Evolutionary conservation across 208 protist species (phyloP).

Genomic region (Borovskyia barvae): DNA sequence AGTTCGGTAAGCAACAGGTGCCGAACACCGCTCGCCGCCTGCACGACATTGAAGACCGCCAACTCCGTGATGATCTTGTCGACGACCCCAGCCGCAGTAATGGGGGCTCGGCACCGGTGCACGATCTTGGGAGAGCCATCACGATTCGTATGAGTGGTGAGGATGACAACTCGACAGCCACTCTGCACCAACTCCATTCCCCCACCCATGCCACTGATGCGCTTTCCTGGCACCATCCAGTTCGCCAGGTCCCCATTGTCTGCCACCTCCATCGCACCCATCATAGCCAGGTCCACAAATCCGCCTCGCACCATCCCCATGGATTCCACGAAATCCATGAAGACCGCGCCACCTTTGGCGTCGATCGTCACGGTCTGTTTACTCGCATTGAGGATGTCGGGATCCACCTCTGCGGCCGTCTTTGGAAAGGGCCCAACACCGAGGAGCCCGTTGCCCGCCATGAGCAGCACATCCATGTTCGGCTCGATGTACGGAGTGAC

Average conservation of each 20-base stretch:
- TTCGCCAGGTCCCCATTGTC: slow-evolving; percentile 93
- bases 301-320: slow-evolving; percentile 95
- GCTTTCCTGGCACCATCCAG: slow-evolving; percentile 95
- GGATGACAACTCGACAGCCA: slow-evolving; percentile 87
- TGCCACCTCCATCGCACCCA: slow-evolving; percentile 92
- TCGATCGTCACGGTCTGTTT: slow-evolving; percentile 94
- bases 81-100: slow-evolving; percentile 83
- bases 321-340: slow-evolving; percentile 69
- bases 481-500: slow-evolving; percentile 82
- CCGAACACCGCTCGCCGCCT: slow-evolving; percentile 7
- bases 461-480: slow-evolving; percentile 79
- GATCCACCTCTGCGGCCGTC: slow-evolving; percentile 60
- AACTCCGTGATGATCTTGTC: slow-evolving; percentile 95
- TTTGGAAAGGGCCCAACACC: slow-evolving; percentile 90
- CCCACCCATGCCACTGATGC: slow-evolving; percentile 96
- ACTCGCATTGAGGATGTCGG: slow-evolving; percentile 95
- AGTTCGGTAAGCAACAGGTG: slow-evolving; percentile 82
- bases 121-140: slow-evolving; percentile 85
- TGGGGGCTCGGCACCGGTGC: slow-evolving; percentile 72
- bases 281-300: slow-evolving; percentile 93
- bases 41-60: slow-evolving; percentile 88
- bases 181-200: slow-evolving; percentile 92
- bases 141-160: slow-evolving; percentile 93
- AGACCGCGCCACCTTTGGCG: slow-evolving; percentile 69
- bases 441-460: slow-evolving; percentile 88